Percentiles rank a stretch among this genome's conserved stretches.
Evolutionary conservation across 2,329 filamentous ascomycete genomes (phyloP).

Genomic region (Fonsecaea erecta): DNA sequence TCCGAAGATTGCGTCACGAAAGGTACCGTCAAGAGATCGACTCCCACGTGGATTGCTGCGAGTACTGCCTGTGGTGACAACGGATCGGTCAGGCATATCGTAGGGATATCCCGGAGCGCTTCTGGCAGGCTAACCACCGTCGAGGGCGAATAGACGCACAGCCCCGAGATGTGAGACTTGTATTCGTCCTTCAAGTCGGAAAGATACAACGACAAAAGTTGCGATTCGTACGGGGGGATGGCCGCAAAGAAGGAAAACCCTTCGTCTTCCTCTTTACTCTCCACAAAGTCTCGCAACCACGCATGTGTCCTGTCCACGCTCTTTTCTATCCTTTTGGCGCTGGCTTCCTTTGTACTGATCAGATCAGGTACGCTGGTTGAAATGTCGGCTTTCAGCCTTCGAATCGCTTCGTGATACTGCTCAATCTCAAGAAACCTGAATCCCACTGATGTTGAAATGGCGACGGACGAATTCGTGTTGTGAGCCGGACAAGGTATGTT

Average conservation of each 20-base stretch:
- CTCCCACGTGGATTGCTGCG: slow-evolving; percentile 72
- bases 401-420: slow-evolving; percentile 69
- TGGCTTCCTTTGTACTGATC: slow-evolving; percentile 63
- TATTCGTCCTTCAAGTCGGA: slow-evolving; percentile 70
- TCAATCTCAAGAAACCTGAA: slow-evolving; percentile 72
- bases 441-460: slow-evolving; percentile 84
- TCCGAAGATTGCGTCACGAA: slow-evolving; percentile 78
- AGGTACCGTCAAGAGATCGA: slow-evolving; percentile 78
- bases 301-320: slow-evolving; percentile 85
- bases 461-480: slow-evolving; percentile 72
- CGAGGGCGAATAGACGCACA: slow-evolving; percentile 78
- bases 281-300: slow-evolving; percentile 71
- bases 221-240: slow-evolving; percentile 74
- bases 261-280: slow-evolving; percentile 2
- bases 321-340: slow-evolving; percentile 74
- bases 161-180: slow-evolving; percentile 62
- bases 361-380: slow-evolving; percentile 77
- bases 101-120: slow-evolving; percentile 67
- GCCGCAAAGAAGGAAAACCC: slow-evolving; percentile 64
- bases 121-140: slow-evolving; percentile 70
- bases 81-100: slow-evolving; percentile 73
- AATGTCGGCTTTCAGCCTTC: slow-evolving; percentile 76
- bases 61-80: slow-evolving; percentile 76
- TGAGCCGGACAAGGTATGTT: slow-evolving; percentile 70
- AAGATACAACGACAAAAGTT: slow-evolving; percentile 80